A percentile compares a stretch with the other conserved stretches of the same genome.
phyloP scores from a whole-genome alignment of 768 basidiomycete species.

The Amanita jacksonii region DNA sequence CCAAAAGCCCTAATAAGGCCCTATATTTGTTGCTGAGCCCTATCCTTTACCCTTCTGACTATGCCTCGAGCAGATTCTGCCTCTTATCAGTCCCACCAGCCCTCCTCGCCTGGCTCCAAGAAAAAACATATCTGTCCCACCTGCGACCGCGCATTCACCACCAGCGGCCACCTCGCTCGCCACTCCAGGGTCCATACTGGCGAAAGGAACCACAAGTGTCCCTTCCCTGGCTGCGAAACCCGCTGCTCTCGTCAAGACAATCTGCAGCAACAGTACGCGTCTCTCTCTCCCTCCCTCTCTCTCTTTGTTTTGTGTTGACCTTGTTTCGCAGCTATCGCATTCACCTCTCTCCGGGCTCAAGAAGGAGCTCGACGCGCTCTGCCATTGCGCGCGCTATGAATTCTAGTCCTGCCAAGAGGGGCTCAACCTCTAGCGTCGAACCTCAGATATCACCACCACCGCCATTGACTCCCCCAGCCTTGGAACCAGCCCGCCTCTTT shows the following conservation, averaged over 20 bases:
- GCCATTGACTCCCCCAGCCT: conserved; percentile 31
- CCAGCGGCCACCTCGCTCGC: conserved; percentile 80
- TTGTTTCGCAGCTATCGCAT: conserved; percentile 56
- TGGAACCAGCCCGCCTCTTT: conserved; percentile 34
- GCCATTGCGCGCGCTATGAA: conserved; percentile 37
- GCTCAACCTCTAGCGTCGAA: conserved; percentile 19
- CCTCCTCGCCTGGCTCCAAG: conserved; percentile 20
- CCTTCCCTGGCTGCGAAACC: conserved; percentile 92
- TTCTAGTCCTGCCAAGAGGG: conserved; percentile 20
- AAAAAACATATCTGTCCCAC: conserved; percentile 58
- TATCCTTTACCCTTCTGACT: conserved; percentile 10
- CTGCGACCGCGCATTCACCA: conserved; percentile 77
- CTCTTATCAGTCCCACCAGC: conserved; percentile 19
- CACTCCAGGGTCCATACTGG: conserved; percentile 89
- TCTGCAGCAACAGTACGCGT: conserved; percentile 50
- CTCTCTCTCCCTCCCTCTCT: conserved; percentile 2
- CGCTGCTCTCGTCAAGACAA: conserved; percentile 88
- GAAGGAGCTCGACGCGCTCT: conserved; percentile 57
- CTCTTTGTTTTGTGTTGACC: background rate
- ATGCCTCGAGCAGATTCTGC: conserved; percentile 29
- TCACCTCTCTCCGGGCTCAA: conserved; percentile 72
- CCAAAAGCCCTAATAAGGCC: conserved; percentile 10
- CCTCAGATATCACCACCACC: conserved; percentile 22
- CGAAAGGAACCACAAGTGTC: conserved; percentile 86
- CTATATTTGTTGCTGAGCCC: conserved; percentile 9